Base-by-base conservation (phyloP, 139 green algal genomes). In the Chlamydomonas schloesseri region DNA sequence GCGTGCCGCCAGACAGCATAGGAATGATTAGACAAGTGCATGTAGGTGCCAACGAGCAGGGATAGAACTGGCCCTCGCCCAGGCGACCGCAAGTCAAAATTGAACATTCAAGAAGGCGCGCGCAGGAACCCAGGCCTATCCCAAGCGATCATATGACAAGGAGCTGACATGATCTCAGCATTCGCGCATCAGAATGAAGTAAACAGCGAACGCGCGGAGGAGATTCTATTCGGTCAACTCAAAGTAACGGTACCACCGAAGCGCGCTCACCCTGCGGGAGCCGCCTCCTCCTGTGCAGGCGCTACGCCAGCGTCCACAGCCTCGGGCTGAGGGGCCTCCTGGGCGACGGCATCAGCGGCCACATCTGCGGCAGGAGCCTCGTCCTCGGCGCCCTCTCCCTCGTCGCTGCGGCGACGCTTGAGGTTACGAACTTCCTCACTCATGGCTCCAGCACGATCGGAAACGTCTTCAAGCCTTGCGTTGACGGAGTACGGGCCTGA, bases 371-470 rank as follows among this genome's bases (percentile, higher is more conserved):
- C 60, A 34, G 42, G 42, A 31, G 34, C 64, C 53, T 64, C 37
- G 3, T 21, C 65, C 18, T 69, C 79, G 31, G n/a, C 79, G 26
- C 21, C 47, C 67, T 85, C 79, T 31, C 76, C 79, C 79, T 76
- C 47, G 0, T 85, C 79, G 46, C 79, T 85, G 20, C 79, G 79
- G 20, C 79, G 79, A 28, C 79, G 57, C 79, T 85, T 85, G 33
- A 77, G 76, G 79, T 31, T 73, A 70, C 67, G 79, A 17, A 57
- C 65, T 73, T 85, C 79, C 67, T 85, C 79, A 69, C 65, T 85
- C 79, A 85, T 85, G 67, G 64, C 64, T 21, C 26, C 11, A 11
- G 24, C 8, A 8, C 42, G 42, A 50, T 50, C 42, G 42, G 42
- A 50, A 50, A 8, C 42, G 42, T 50, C 42, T 50, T 50, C 5